Percentiles rank a stretch among this genome's conserved stretches.
These are phyloP conservation scores for Pythium plurisporium DNA, from an alignment of 352 stramenopile species.

Conservation along the genomic window DNA sequence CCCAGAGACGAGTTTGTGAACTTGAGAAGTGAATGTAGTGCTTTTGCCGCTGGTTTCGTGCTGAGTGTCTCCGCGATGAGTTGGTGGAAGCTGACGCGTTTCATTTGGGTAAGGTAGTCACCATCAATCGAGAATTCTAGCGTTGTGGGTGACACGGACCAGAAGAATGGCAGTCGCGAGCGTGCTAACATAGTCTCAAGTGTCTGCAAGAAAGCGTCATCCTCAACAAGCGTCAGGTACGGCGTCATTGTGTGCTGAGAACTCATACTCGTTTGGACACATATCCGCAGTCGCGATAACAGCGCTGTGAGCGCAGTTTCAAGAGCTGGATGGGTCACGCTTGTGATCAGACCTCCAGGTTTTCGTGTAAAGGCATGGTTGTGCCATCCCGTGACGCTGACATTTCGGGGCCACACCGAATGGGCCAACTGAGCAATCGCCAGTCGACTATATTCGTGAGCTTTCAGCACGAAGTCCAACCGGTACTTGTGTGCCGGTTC, in stretches of 20 bases:
- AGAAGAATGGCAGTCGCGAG: constrained; percentile 60
- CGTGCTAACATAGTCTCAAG: constrained; percentile 39
- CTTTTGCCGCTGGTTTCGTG: constrained; percentile 22
- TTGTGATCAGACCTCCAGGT: constrained; percentile 36
- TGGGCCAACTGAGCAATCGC: constrained; percentile 16
- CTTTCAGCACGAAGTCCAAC: constrained; percentile 42
- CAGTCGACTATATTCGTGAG: constrained; percentile 40
- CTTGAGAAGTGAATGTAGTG: constrained; percentile 44
- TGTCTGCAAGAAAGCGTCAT: constrained; percentile 37
- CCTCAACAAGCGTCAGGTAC: constrained; percentile 55
- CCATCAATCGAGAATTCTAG: constrained; percentile 63
- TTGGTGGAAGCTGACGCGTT: constrained; percentile 47
- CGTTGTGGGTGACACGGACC: constrained; percentile 39
- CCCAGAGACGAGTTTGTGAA: constrained; percentile 48
- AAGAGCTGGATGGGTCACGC: constrained; percentile 29
- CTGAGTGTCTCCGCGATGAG: constrained; percentile 42
- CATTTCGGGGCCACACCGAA: constrained; percentile 9
- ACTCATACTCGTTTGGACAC: constrained; percentile 8
- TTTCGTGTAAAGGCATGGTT: constrained; percentile 19
- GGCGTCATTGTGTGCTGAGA: constrained; percentile 28
- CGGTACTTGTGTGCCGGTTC: constrained; percentile 57
- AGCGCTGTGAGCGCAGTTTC: constrained; percentile 32
- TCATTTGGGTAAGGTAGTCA: constrained; percentile 43
- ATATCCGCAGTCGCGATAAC: constrained; percentile 32
- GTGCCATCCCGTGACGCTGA: neutral